A percentile compares a stretch with the other conserved stretches of the same genome.
Evolutionary conservation across 768 basidiomycete species (phyloP).

Genomic region (Mycena indigotica): DNA sequence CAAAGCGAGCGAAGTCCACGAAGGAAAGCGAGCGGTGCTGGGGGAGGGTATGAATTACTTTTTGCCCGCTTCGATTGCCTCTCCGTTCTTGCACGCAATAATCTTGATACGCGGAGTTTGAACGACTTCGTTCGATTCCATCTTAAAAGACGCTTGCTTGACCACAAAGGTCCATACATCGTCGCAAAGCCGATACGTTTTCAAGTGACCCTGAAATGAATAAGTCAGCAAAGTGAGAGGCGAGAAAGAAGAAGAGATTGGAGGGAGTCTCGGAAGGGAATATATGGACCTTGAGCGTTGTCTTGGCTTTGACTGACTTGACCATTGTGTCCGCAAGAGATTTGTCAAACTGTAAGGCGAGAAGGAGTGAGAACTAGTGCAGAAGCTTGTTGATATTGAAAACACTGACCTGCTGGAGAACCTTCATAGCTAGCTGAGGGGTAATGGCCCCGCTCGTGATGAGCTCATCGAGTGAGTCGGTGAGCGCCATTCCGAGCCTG

Average conservation of each 20-base stretch:
- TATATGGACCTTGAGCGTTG: conserved; percentile 76
- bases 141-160: conserved; percentile 90
- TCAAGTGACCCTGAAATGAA: conserved; percentile 71
- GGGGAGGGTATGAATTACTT: conserved; percentile 43
- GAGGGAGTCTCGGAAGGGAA: background rate
- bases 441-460: conserved; percentile 97
- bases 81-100: conserved; percentile 96
- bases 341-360: conserved; percentile 81
- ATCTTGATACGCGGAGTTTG: conserved; percentile 86
- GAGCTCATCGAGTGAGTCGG: conserved; percentile 97
- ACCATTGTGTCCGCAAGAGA: conserved; percentile 90
- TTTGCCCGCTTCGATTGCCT: conserved; percentile 81
- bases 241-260: background rate
- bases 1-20: background rate
- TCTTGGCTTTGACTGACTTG: conserved; percentile 93
- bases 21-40: background rate
- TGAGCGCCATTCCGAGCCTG: conserved; percentile 93
- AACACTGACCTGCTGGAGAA: conserved; percentile 83
- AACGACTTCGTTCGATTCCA: conserved; percentile 87
- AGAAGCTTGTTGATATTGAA: too few species aligned
- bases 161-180: conserved; percentile 99
- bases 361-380: too few species aligned
- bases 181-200: conserved; percentile 91
- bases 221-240: conserved; percentile 5
- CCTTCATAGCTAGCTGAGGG: conserved; percentile 97